Base-by-base conservation (phyloP, 345 rosid species). In the Erucastrum elatum region DNA sequence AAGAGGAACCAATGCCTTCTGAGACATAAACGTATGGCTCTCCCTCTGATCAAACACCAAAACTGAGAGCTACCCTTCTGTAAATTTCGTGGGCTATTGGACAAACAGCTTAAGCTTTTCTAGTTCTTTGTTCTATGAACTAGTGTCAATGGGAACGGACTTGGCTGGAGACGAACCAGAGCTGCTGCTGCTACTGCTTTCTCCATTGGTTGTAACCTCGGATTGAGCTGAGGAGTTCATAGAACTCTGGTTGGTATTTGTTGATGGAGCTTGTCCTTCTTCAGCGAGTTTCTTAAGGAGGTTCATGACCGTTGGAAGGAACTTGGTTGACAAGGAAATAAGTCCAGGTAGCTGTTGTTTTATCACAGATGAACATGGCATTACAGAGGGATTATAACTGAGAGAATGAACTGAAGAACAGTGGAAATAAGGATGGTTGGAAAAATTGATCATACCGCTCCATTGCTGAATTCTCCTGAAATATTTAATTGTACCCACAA, bases 401-500 rank as follows among this genome's bases (percentile, higher is more conserved):
- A n/a, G 41, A 65, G 44, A 75, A 63, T 51, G 46, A 44, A 41
- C 7, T 33, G 33, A 64, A 74, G 60, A 80, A 63, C 34, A 80
- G 31, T 21, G n/a, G 8, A 67, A 44, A 17, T 13, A 76, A 27
- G 27, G 62, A 71, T 70, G 73, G 73, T 25, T 65, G 59, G 65
- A 27, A 41, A 16, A 26, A 17, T 21, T 8, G 67, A 75, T 21
- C 98, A 87, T 78, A 96, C 99, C 82, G 89, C 88, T 35, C 99
- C 99, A 75, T 91, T 74, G 41, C 80, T 90, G 85, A 96, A 96
- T 85, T 87, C 97, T 49, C 90, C 93, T 11, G 97, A 78, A 74
- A 96, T 80, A 77, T 96, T 94, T 65, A 93, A 84, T 81, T 93
- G 99, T 83, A 89, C 95, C 99, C 99, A 96, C 30, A 93, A 84